Evolutionary conservation across 345 rosid genomes (phyloP), one percentile per base, ranked within the genome.

Genomic region (Pistacia integerrima): DNA sequence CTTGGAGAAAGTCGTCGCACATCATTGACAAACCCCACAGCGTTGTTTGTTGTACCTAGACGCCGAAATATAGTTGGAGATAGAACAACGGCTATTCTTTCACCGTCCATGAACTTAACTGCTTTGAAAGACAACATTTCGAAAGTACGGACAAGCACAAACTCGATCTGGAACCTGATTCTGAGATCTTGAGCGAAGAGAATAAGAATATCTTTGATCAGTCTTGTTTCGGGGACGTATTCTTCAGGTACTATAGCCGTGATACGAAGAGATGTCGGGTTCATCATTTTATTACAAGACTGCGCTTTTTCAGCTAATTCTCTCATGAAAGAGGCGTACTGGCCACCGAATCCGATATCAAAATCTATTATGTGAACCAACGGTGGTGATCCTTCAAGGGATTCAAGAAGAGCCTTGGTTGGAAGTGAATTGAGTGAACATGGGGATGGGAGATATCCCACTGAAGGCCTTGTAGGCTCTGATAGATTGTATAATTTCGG

Each of bases 301-400:
- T 67, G 81, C 3, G 84, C 76, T 74, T 84, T 85, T 61, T 92
- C 98, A 0, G 89, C 88, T 33, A 97, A 82, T 76, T 93, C 98
- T 62, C 88, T 86, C 92, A 97, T 87, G 60, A 97, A 81, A 13
- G 97, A 97, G 17, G 99, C 93, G 79, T 97, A 97, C 52, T 94
- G 98, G 36, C 97, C 92, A 8, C 98, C 99, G 54, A 94, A 82
- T 20, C 98, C 99, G 72, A 97, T 90, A 28, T 97, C 98, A 52
- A 97, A 97, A 67, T 97, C 99, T 11, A 97, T 85, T 41, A 97
- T 84, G 78, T 94, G 99, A 41, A 97, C 76, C 72, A 91, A 86
- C 58, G 88, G 88, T 0, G 86, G 63, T 8, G 89, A 77, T 12
- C 91, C 90, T 28, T 80, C 87, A 0, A 97, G 62, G 3, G 97